These are phyloP conservation scores for Miscanthus lutarioriparius DNA, from an alignment of 176 grass and related monocot genomes.

Conservation along the genomic window DNA sequence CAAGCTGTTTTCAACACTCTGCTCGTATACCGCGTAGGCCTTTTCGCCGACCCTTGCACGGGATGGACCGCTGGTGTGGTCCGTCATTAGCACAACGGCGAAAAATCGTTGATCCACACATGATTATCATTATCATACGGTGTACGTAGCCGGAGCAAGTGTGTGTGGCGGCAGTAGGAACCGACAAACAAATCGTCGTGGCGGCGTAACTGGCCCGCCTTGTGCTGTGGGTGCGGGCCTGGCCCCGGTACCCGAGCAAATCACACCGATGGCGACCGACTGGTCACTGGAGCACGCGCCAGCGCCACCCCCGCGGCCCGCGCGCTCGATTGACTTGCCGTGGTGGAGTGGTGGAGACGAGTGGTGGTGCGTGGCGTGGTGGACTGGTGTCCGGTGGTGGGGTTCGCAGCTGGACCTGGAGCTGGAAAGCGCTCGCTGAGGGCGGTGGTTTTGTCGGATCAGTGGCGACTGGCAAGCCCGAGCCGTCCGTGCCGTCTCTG, in stretches of 20 bases:
- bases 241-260: background rate
- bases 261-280: background rate
- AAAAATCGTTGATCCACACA: background rate
- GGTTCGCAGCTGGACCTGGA: constrained; percentile 46
- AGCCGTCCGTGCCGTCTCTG: background rate
- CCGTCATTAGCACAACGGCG: background rate
- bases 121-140: background rate
- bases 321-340: background rate
- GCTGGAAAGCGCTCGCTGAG: constrained; percentile 43
- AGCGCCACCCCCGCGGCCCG: background rate
- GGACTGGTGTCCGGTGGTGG: constrained; percentile 14
- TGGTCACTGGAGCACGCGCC: background rate
- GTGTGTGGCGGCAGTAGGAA: background rate
- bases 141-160: background rate
- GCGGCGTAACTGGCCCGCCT: too few relatives aligned
- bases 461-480: background rate
- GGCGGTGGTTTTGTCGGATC: constrained; percentile 51
- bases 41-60: background rate
- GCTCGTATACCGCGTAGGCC: constrained; percentile 11
- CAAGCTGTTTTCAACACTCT: background rate
- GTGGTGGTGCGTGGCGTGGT: too few relatives aligned
- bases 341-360: background rate
- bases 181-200: background rate
- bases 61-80: too few relatives aligned
- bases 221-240: background rate